phyloP scores from a whole-genome alignment of 2,329 filamentous ascomycete genomes.

The Cercospora sp. region DNA sequence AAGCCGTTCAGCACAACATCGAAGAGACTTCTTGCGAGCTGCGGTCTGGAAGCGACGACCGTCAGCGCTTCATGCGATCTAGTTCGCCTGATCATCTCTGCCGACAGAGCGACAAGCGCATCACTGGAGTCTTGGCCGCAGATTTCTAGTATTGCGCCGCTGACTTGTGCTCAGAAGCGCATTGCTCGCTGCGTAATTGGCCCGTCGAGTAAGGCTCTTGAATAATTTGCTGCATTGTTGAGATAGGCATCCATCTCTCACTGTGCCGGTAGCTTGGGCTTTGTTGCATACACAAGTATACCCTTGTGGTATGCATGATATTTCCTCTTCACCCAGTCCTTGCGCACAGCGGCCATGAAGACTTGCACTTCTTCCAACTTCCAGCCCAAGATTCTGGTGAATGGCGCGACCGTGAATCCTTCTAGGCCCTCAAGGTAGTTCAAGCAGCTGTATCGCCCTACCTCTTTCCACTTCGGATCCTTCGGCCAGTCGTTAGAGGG shows the following conservation, averaged over 20 bases:
- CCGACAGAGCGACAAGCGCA: background rate
- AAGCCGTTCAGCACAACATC: background rate
- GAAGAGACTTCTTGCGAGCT: background rate
- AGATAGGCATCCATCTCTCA: background rate
- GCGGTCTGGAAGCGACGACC: background rate
- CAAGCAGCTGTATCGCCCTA: slow-evolving; percentile 27
- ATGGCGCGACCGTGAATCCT: slow-evolving; percentile 43
- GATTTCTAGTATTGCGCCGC: background rate
- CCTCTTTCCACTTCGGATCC: slow-evolving; percentile 26
- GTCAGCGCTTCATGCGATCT: background rate
- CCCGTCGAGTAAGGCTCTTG: too few species aligned
- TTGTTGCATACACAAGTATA: slow-evolving; percentile 16
- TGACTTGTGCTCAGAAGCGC: background rate
- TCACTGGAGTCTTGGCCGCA: background rate
- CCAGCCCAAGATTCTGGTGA: slow-evolving; percentile 48
- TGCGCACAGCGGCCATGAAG: slow-evolving; percentile 11
- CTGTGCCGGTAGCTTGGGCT: slow-evolving; percentile 5
- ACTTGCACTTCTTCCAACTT: slow-evolving; percentile 36
- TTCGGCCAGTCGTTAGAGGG: slow-evolving; percentile 37
- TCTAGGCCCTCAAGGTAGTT: slow-evolving; percentile 23
- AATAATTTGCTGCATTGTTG: background rate
- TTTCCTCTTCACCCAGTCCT: slow-evolving; percentile 20
- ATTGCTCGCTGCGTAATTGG: background rate
- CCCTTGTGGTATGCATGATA: slow-evolving; percentile 30
- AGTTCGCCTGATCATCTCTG: background rate